These are phyloP conservation scores for Scheffersomyces lignicola DNA, from an alignment of 1,139 yeast genomes.

Conservation along the genomic window DNA sequence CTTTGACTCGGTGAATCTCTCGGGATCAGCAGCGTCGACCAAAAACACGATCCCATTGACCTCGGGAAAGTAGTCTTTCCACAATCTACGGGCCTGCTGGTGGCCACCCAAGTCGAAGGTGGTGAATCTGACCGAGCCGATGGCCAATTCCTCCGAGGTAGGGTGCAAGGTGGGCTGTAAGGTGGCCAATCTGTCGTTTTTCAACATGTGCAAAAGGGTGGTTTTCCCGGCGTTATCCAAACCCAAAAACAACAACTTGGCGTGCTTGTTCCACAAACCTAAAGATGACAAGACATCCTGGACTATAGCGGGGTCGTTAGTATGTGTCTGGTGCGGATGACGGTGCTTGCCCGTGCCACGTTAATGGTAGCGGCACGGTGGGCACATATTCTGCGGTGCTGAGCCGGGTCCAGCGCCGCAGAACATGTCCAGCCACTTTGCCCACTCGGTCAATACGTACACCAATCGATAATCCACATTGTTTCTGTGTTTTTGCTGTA, in stretches of 20 bases:
- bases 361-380: no score
- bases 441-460: conserved; percentile 27
- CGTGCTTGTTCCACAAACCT: conserved; percentile 97
- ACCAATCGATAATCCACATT: conserved; percentile 49
- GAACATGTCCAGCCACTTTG: no score
- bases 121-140: conserved; percentile 94
- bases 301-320: conserved; percentile 37
- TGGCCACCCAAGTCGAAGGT: conserved; percentile 99
- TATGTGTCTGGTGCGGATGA: background rate
- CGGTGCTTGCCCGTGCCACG: no score
- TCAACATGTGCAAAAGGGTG: conserved; percentile 93
- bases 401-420: no score
- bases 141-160: conserved; percentile 95
- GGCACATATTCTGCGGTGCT: no score
- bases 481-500: no score
- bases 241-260: conserved; percentile 91
- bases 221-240: conserved; percentile 99
- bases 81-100: conserved; percentile 96
- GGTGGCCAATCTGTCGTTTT: conserved; percentile 96
- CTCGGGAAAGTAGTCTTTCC: conserved; percentile 99
- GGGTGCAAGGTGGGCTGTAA: conserved; percentile 98
- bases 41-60: conserved; percentile 95
- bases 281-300: conserved; percentile 91
- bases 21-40: conserved; percentile 97
- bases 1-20: conserved; percentile 90